A percentile compares a stretch with the other conserved stretches of the same genome.
phyloP scores from a whole-genome alignment of 371 early-diverging fungal genomes.

The Mucor lusitanicus region DNA sequence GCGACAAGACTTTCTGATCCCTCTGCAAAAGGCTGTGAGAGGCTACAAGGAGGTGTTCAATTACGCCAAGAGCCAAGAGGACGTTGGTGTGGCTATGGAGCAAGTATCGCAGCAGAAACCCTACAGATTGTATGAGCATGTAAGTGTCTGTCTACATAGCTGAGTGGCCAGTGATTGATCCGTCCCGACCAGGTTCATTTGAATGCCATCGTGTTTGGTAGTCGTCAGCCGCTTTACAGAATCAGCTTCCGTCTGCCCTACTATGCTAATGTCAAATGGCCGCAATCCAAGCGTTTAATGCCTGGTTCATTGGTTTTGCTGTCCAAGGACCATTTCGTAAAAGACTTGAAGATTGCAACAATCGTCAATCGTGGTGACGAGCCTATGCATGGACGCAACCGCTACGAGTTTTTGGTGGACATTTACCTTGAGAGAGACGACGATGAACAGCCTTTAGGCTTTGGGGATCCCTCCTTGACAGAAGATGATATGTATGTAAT shows the following conservation, averaged over 20 bases:
- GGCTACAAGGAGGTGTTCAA: constrained; percentile 31
- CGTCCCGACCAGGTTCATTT: constrained; percentile 44
- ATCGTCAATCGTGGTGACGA: constrained; percentile 58
- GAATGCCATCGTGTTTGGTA: constrained; percentile 56
- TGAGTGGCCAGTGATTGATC: neutral
- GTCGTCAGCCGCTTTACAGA: constrained; percentile 50
- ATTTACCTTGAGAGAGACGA: constrained; percentile 49
- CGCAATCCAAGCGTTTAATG: constrained; percentile 58
- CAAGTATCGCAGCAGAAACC: constrained; percentile 6
- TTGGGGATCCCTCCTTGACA: constrained; percentile 41
- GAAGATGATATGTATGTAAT: constrained; percentile 41
- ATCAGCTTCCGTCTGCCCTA: constrained; percentile 57
- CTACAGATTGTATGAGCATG: constrained; percentile 38
- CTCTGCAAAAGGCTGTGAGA: constrained; percentile 55
- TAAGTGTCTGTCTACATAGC: constrained; percentile 4
- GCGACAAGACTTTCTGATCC: constrained; percentile 63
- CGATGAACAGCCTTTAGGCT: constrained; percentile 40
- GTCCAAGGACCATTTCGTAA: constrained; percentile 54
- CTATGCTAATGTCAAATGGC: constrained; percentile 49
- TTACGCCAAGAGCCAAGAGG: constrained; percentile 25
- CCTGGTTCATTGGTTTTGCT: constrained; percentile 60
- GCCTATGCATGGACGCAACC: constrained; percentile 43
- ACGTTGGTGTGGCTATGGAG: constrained; percentile 23
- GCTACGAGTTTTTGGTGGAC: constrained; percentile 57
- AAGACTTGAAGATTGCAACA: constrained; percentile 58